phyloP scores from a whole-genome alignment of 805 yeast species.

The Cyberlindnera americana region DNA sequence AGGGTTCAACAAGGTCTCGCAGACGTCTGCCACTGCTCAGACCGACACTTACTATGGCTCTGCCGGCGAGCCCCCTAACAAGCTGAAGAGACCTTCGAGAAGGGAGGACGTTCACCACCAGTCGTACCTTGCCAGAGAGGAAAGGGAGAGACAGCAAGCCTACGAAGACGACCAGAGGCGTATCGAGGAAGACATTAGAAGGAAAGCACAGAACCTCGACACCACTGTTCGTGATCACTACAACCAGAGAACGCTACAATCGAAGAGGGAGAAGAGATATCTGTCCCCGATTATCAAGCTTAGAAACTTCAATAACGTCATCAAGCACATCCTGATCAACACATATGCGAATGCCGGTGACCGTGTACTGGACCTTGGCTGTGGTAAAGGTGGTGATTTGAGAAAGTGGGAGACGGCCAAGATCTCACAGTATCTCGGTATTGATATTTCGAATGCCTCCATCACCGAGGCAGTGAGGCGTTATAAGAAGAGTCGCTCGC shows the following conservation, averaged over 20 bases:
- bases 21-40: neutral
- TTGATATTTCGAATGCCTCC: slow-evolving; percentile 88
- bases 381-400: slow-evolving; percentile 98
- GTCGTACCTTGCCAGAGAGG: slow-evolving; percentile 1
- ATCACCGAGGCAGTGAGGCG: slow-evolving; percentile 80
- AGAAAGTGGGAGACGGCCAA: slow-evolving; percentile 79
- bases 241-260: slow-evolving; percentile 73
- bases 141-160: slow-evolving; percentile 2
- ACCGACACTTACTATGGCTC: slow-evolving; percentile 4
- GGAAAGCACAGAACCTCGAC: slow-evolving; percentile 35
- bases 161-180: slow-evolving; percentile 4
- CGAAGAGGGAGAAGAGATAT: slow-evolving; percentile 59
- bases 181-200: slow-evolving; percentile 8
- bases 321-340: slow-evolving; percentile 80
- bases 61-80: slow-evolving; percentile 9
- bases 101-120: slow-evolving; percentile 11
- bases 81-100: slow-evolving; percentile 20
- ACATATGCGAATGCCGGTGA: slow-evolving; percentile 55
- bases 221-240: slow-evolving; percentile 78
- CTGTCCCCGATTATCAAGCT: slow-evolving; percentile 82
- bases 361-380: slow-evolving; percentile 79
- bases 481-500: slow-evolving; percentile 51
- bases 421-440: slow-evolving; percentile 76
- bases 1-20: neutral
- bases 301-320: slow-evolving; percentile 86